Percentiles rank a stretch among this genome's conserved stretches.
Evolutionary conservation across 495 filamentous ascomycete species (phyloP).

Genomic region (Talaromyces trachyspermus): DNA sequence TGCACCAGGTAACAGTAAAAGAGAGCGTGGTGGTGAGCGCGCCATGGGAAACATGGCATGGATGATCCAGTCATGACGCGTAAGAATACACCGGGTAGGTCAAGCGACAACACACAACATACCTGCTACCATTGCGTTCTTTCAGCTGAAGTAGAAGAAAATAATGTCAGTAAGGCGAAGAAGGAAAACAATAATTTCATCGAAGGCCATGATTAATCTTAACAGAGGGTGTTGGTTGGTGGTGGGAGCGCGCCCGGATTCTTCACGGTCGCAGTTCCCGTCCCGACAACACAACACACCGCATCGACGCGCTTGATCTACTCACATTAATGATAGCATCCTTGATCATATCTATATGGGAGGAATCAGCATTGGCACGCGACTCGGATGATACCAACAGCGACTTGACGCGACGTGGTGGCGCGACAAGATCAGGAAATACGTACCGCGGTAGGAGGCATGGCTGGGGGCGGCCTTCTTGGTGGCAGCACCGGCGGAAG

Average conservation of each 20-base stretch:
- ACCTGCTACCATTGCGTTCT: slow-evolving; percentile 60
- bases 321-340: slow-evolving; percentile 61
- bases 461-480: slow-evolving; percentile 47
- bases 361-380: slow-evolving; percentile 44
- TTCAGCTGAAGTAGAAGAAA: slow-evolving; percentile 44
- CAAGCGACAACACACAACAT: slow-evolving; percentile 25
- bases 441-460: slow-evolving; percentile 56
- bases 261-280: slow-evolving; percentile 11
- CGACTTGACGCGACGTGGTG: slow-evolving; percentile 33
- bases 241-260: slow-evolving; percentile 4
- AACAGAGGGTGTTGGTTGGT: slow-evolving; percentile 8
- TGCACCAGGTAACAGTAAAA: neutral
- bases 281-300: slow-evolving; percentile 13
- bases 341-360: slow-evolving; percentile 57
- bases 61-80: neutral
- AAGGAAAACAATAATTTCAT: neutral
- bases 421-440: slow-evolving; percentile 34
- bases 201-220: too few species aligned
- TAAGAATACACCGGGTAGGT: slow-evolving; percentile 4
- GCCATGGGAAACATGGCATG: neutral
- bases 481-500: slow-evolving; percentile 29
- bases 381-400: slow-evolving; percentile 25
- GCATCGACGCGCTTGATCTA: slow-evolving; percentile 36
- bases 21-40: slow-evolving; percentile 9
- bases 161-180: slow-evolving; percentile 21